phyloP scores from a whole-genome alignment of 495 filamentous ascomycete species.

The Podospora conica region DNA sequence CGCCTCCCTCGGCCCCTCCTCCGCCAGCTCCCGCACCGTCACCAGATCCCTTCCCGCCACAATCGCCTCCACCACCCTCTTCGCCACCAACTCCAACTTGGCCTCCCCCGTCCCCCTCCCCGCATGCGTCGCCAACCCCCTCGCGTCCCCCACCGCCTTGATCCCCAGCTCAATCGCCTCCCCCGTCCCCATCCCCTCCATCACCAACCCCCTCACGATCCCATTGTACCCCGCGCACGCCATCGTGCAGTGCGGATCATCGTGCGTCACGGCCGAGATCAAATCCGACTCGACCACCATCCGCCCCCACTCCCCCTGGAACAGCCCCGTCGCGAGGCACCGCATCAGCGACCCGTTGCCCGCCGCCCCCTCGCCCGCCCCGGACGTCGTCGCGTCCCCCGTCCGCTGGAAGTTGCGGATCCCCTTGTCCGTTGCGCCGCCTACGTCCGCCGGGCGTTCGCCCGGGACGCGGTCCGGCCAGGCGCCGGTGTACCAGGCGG shows the following conservation, averaged over 20 bases:
- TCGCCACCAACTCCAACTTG: slow-evolving; percentile 6
- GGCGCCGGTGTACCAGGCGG: slow-evolving; percentile 23
- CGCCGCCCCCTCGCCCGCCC: slow-evolving; percentile 20
- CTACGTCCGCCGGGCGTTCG: slow-evolving; percentile 17
- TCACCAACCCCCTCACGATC: slow-evolving; percentile 18
- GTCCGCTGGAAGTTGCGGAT: slow-evolving; percentile 13
- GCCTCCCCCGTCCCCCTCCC: not conserved
- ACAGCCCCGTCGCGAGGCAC: slow-evolving; percentile 25
- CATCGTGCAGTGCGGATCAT: slow-evolving; percentile 17
- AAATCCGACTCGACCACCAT: slow-evolving; percentile 8
- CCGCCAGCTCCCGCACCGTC: slow-evolving; percentile 19
- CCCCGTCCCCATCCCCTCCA: slow-evolving; percentile 12
- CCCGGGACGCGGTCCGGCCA: slow-evolving; percentile 21
- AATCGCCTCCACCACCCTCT: slow-evolving; percentile 12
- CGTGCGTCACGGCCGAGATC: slow-evolving; percentile 22
- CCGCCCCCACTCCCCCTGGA: slow-evolving; percentile 7
- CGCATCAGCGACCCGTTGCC: slow-evolving; percentile 28
- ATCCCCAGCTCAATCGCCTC: slow-evolving; percentile 19
- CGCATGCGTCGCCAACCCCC: not conserved
- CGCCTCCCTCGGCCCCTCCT: slow-evolving; percentile 18
- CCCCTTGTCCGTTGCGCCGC: slow-evolving; percentile 20
- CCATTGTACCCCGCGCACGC: slow-evolving; percentile 23
- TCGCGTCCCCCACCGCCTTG: not conserved
- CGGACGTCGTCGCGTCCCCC: slow-evolving; percentile 5
- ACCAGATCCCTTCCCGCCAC: slow-evolving; percentile 13